Evolutionary conservation across 345 rosid species (phyloP).

Genomic region (Gossypium herbaceum): DNA sequence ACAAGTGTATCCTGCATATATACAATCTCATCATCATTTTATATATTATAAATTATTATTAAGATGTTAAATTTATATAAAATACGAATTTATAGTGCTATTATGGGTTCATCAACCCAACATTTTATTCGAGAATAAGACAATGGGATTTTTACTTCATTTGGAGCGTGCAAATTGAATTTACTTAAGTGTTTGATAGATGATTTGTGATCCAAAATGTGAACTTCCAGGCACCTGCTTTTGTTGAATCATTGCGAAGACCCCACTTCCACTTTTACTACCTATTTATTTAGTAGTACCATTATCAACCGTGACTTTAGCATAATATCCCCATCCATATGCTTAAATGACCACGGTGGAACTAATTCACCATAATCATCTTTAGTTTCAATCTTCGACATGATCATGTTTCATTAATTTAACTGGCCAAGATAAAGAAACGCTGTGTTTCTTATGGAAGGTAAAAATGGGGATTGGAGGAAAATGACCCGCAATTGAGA

Average conservation of each 20-base stretch:
- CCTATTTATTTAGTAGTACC: not conserved
- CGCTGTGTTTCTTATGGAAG: not conserved
- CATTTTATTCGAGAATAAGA: not conserved
- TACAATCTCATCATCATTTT: too few relatives aligned
- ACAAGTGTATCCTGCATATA: slow-evolving; percentile 12
- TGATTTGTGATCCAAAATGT: slow-evolving; percentile 13
- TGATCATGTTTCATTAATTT: not conserved
- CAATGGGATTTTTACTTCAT: not conserved
- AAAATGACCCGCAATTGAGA: too few relatives aligned
- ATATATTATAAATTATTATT: too few relatives aligned
- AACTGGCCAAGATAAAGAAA: not conserved
- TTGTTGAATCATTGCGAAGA: slow-evolving; percentile 19
- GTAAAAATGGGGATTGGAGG: too few relatives aligned
- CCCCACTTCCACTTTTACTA: slow-evolving; percentile 7
- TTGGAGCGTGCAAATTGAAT: not conserved
- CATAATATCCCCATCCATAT: not conserved
- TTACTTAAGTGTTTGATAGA: not conserved
- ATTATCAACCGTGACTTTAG: not conserved
- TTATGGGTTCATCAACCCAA: too few relatives aligned
- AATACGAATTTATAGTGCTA: too few relatives aligned
- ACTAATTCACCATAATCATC: not conserved
- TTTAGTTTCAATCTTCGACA: too few relatives aligned
- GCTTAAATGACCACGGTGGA: not conserved
- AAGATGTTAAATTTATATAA: too few relatives aligned
- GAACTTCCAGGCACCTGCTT: slow-evolving; percentile 20